These are phyloP conservation scores for Actinomortierella ambigua DNA, from an alignment of 371 early-diverging fungal species.

Conservation along the genomic window DNA sequence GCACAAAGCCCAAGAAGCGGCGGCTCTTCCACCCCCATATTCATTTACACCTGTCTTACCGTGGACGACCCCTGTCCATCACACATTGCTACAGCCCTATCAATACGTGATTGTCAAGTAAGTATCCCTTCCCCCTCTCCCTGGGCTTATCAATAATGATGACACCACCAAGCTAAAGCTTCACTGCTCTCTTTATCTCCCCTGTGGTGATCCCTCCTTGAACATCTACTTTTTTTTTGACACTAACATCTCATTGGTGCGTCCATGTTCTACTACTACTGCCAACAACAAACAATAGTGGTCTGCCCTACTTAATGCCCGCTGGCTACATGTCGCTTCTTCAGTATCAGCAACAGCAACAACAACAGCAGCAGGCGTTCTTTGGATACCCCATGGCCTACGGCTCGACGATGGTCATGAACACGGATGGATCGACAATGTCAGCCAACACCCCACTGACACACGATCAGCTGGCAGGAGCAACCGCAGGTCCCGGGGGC, in stretches of 20 bases:
- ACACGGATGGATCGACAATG: conserved; percentile 5
- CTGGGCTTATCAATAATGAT: too few species aligned
- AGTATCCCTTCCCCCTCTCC: conserved; percentile 19
- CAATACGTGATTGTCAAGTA: conserved; percentile 44
- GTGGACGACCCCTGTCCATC: too few species aligned
- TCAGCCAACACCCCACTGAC: neutral
- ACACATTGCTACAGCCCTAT: conserved; percentile 14
- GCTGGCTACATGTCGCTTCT: conserved; percentile 20
- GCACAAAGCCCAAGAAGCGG: neutral
- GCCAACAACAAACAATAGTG: too few species aligned
- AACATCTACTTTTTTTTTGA: too few species aligned
- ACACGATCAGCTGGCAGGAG: conserved; percentile 6
- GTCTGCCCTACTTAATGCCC: conserved; percentile 40
- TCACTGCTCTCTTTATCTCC: too few species aligned
- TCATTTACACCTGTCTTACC: too few species aligned
- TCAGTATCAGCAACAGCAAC: conserved; percentile 11
- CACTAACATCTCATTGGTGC: neutral
- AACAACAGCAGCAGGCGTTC: too few species aligned
- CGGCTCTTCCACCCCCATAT: neutral
- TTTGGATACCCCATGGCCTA: too few species aligned
- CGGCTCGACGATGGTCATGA: neutral
- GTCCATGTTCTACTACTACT: neutral
- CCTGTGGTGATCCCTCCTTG: too few species aligned
- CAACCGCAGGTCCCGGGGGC: too few species aligned
- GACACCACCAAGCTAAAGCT: too few species aligned